Conservation (phyloP, 441 rosid genomes). For the Gossypium laxum region DNA sequence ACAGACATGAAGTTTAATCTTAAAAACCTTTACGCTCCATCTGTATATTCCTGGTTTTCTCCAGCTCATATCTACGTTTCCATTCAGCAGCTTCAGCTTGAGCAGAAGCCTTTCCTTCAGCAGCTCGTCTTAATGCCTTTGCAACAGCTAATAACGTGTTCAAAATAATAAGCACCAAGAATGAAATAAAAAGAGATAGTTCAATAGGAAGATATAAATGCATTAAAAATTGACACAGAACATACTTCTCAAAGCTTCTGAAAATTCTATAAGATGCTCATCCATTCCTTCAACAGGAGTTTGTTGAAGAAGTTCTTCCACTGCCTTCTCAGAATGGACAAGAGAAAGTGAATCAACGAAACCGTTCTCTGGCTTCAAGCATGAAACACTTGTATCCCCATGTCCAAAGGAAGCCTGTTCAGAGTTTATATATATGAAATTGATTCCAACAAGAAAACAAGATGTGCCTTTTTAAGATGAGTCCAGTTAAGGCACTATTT, state of each 20-base stretch:
- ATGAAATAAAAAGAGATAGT: conserved; percentile 7
- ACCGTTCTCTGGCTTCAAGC: conserved; percentile 42
- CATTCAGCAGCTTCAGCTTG: conserved; percentile 98
- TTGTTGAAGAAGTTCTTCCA: conserved; percentile 72
- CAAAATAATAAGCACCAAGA: conserved; percentile 13
- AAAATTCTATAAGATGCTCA: conserved; percentile 85
- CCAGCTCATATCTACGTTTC: conserved; percentile 86
- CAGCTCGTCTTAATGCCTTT: conserved; percentile 80
- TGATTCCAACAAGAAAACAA: background rate
- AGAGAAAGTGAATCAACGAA: conserved; percentile 33
- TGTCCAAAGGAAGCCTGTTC: conserved; percentile 38
- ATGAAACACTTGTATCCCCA: conserved; percentile 41
- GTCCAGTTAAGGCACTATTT: background rate
- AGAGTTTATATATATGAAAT: background rate
- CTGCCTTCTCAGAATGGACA: conserved; percentile 71
- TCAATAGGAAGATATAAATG: conserved; percentile 6
- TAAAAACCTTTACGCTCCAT: conserved; percentile 57
- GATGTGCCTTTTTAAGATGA: background rate
- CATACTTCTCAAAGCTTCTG: conserved; percentile 85
- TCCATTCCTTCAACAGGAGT: conserved; percentile 65
- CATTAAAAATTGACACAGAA: background rate
- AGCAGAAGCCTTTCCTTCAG: conserved; percentile 93
- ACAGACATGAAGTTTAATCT: background rate
- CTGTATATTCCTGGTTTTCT: conserved; percentile 46
- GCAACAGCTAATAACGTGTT: conserved; percentile 63